Conservation (phyloP, 805 yeast species). For the Zygoascus bituminiphila region DNA sequence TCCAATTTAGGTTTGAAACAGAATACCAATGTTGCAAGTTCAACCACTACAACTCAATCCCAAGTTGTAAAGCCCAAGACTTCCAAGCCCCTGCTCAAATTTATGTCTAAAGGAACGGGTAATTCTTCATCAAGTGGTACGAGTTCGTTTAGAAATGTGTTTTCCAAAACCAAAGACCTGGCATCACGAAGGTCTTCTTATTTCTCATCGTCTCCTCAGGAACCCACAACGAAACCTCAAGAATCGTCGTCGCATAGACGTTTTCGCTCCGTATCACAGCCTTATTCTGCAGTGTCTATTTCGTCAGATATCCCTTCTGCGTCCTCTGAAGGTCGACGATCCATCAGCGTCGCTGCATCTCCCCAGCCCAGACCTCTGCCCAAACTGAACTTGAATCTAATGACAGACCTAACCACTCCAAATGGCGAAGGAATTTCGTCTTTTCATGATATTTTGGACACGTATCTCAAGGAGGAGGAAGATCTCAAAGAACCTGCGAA, state of each 20-base stretch:
- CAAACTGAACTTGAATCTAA: neutral
- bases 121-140: neutral
- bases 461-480: neutral
- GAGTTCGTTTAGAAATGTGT: neutral
- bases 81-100: neutral
- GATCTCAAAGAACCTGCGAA: neutral
- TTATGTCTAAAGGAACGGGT: neutral
- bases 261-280: neutral
- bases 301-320: neutral
- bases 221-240: neutral
- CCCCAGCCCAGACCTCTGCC: neutral
- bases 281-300: neutral
- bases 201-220: neutral
- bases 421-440: neutral
- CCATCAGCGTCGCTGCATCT: neutral
- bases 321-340: neutral
- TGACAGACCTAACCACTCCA: neutral
- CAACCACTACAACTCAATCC: too few relatives aligned
- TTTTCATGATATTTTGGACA: slow-evolving; percentile 1
- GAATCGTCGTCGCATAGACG: neutral
- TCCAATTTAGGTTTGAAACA: neutral
- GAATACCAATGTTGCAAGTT: neutral
- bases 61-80: neutral
- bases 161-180: neutral
- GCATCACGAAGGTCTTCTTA: neutral